Evolutionary conservation across 768 basidiomycete species (phyloP).

Genomic region (Clavulina sp.): DNA sequence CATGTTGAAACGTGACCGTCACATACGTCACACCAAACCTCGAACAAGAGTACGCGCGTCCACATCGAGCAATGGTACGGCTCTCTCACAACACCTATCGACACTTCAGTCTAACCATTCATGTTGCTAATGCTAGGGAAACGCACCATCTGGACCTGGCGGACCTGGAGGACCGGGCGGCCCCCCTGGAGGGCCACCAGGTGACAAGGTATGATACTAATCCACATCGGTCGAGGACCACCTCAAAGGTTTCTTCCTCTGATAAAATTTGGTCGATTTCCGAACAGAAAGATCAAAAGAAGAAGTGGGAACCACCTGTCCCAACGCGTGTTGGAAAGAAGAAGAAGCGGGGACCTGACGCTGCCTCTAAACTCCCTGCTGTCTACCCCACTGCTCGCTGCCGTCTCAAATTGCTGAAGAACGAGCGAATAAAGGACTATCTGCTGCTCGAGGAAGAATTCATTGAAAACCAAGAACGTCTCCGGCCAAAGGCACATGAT

Average conservation of each 20-base stretch:
- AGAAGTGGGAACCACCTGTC: constrained; percentile 98
- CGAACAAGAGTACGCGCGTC: too few relatives aligned
- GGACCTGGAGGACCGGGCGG: neutral
- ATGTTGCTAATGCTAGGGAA: neutral
- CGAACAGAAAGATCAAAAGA: constrained; percentile 27
- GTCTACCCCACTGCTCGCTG: constrained; percentile 92
- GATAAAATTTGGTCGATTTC: neutral
- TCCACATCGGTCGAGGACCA: too few relatives aligned
- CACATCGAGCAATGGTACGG: too few relatives aligned
- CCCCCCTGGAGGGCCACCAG: neutral
- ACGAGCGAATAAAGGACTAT: constrained; percentile 97
- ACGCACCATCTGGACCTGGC: neutral
- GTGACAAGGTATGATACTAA: neutral
- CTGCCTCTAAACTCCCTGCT: constrained; percentile 78
- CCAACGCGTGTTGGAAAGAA: constrained; percentile 95
- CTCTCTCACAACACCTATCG: too few relatives aligned
- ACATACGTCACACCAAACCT: too few relatives aligned
- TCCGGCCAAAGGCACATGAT: constrained; percentile 79
- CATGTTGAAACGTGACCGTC: too few relatives aligned
- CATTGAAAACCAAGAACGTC: constrained; percentile 76
- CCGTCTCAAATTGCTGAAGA: constrained; percentile 84
- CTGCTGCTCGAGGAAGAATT: constrained; percentile 91
- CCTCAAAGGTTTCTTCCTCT: neutral
- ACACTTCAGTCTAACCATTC: neutral
- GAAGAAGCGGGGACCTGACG: constrained; percentile 79